phyloP scores from a whole-genome alignment of 192 early-diverging fungal genomes.

The Mortierella alpina region DNA sequence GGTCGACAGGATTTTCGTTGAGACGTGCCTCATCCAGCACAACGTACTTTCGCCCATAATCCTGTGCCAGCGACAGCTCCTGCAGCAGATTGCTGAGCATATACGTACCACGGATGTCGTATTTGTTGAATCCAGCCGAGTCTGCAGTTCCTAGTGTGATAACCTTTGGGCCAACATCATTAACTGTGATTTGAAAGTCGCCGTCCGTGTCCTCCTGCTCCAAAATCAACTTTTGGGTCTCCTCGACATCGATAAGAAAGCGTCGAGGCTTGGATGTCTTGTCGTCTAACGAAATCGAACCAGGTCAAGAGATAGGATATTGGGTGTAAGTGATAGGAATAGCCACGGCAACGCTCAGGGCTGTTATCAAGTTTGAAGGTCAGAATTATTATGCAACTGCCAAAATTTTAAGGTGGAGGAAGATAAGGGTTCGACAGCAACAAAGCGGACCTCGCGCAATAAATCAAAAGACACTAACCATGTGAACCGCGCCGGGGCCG shows the following conservation, averaged over 20 bases:
- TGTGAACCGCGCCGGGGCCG: slow-evolving; percentile 66
- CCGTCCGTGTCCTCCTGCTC: slow-evolving; percentile 96
- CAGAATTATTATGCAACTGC: no score
- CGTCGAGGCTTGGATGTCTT: slow-evolving; percentile 70
- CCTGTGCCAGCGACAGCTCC: slow-evolving; percentile 92
- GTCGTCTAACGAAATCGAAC: slow-evolving; percentile 60
- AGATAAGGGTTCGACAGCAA: not conserved
- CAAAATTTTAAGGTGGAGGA: no score
- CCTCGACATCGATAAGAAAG: slow-evolving; percentile 89
- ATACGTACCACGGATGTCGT: slow-evolving; percentile 95
- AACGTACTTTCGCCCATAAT: slow-evolving; percentile 87
- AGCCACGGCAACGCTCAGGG: no score
- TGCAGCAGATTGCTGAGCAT: slow-evolving; percentile 95
- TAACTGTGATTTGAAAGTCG: slow-evolving; percentile 94
- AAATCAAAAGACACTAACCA: slow-evolving; percentile 21
- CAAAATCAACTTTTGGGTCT: slow-evolving; percentile 80
- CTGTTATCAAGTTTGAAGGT: not conserved
- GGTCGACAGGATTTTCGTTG: slow-evolving; percentile 94
- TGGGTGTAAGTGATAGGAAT: not conserved
- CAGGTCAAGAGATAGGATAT: not conserved
- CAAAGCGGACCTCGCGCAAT: not conserved
- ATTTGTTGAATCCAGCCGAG: slow-evolving; percentile 87
- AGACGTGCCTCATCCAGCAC: slow-evolving; percentile 90
- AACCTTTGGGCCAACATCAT: slow-evolving; percentile 91
- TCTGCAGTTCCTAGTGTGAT: slow-evolving; percentile 87